Conservation (phyloP, 345 rosid genomes). For the Lagerstroemia speciosa region DNA sequence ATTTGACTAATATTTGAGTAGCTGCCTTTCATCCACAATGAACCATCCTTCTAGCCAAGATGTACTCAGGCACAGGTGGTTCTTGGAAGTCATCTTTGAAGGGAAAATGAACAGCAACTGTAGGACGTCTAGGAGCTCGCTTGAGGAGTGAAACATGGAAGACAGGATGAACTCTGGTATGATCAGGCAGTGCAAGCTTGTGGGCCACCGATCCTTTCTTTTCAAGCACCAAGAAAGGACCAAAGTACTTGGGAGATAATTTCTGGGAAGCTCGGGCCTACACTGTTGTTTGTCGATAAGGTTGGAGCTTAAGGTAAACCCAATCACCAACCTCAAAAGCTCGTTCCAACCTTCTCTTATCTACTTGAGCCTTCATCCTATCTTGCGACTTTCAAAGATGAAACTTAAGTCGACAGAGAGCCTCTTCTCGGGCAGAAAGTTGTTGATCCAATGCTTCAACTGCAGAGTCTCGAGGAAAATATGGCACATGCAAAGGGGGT, state of each 20-base stretch:
- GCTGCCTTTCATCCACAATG: neutral
- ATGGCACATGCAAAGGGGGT: neutral
- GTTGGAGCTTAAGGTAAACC: neutral
- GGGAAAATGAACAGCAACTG: too few relatives aligned
- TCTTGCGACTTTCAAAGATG: neutral
- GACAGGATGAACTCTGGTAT: neutral
- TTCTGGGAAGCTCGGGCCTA: neutral
- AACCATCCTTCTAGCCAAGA: neutral
- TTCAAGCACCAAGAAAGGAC: neutral
- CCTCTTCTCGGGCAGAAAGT: neutral
- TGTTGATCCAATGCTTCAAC: neutral
- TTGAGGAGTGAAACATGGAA: conserved; percentile 1
- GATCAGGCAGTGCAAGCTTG: neutral
- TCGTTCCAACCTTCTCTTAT: neutral
- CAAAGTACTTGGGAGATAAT: conserved; percentile 1
- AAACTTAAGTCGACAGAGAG: neutral
- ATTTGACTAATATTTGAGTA: neutral
- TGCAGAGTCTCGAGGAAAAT: neutral
- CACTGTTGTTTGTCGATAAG: neutral
- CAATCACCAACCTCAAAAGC: neutral
- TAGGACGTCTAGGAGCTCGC: neutral
- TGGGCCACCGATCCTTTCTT: neutral
- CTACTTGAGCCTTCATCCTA: neutral
- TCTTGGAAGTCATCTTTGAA: too few relatives aligned
- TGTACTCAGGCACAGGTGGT: neutral